Base-by-base conservation (phyloP, 2,329 filamentous ascomycete species). In the Diaporthe destruens region DNA sequence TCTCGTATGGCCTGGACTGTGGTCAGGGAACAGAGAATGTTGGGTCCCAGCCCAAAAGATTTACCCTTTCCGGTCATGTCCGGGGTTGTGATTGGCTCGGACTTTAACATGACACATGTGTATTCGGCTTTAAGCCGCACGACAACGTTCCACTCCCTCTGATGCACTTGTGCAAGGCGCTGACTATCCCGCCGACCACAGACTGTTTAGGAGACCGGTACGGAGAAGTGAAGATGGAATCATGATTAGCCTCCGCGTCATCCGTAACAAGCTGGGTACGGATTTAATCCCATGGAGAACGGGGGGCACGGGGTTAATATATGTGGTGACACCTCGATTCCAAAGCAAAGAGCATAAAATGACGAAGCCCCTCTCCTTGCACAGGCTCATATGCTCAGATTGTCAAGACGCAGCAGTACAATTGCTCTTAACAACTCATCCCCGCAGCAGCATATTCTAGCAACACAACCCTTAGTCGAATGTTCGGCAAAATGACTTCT, bases 401-500 rank as follows among this genome's bases (percentile, higher is more conserved):
- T 16, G 23, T n/a, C n/a, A 11, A 36, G 23, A 39, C 16, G 11
- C 61, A 51, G 44, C 2, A 3, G 11, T 14, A 49, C 3, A 34
- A 18, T 25, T 12, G 20, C 6, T 25, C 3, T 20, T 1, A 18
- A 32, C 16, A 2, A 32, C 6, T 49, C 42, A 14, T 51, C 18
- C 8, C 1, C 36, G 36, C 20, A 11, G 11, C 3, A 47, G 18
- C 44, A 36, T 11, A 36, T 3, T 51, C 14, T 36, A 7, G 29
- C 7, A 65, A 25, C n/a, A 51, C 4, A 36, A 23, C 6, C 9
- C 2, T 23, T 8, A 25, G 1, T 6, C n/a, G n/a, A n/a, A n/a
- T n/a, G n/a, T 18, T 25, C 11, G 16, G 23, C 25, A 36, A 34
- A 1, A 80, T 79, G 73, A 51, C 78, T 5, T 75, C 76, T 72